phyloP scores from a whole-genome alignment of 2,329 filamentous ascomycete species.

The Cyphellophora europaea region DNA sequence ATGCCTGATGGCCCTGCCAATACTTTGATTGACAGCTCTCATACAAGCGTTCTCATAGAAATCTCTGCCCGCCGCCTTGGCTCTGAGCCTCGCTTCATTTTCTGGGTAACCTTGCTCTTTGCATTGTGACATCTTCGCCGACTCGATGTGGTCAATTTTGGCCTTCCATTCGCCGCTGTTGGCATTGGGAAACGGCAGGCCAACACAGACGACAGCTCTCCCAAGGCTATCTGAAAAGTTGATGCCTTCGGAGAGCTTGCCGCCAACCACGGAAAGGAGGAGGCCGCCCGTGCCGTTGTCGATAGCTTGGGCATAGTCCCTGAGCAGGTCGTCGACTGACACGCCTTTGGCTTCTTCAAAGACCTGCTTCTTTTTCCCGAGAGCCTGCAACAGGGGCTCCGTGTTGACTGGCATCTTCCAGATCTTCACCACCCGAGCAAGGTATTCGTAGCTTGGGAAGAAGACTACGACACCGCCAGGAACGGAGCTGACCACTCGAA shows the following conservation, averaged over 20 bases:
- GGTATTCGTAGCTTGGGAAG: constrained; percentile 89
- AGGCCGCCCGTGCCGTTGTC: constrained; percentile 57
- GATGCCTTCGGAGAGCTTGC: constrained; percentile 93
- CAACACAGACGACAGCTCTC: constrained; percentile 82
- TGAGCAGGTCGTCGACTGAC: constrained; percentile 58
- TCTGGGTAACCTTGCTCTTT: constrained; percentile 10
- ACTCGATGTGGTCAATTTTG: constrained; percentile 79
- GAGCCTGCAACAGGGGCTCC: constrained; percentile 5
- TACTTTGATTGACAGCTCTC: constrained; percentile 93
- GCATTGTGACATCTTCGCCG: constrained; percentile 2
- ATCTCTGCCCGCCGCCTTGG: constrained; percentile 52
- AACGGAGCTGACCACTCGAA: constrained; percentile 62
- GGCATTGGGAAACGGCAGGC: constrained; percentile 85
- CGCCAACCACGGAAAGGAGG: constrained; percentile 82
- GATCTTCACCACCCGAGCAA: constrained; percentile 59
- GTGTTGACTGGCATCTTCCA: constrained; percentile 43
- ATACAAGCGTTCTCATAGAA: constrained; percentile 95
- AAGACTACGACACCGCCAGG: constrained; percentile 89
- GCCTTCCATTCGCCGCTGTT: constrained; percentile 87
- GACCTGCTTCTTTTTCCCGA: constrained; percentile 46
- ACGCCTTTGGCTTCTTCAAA: constrained; percentile 44
- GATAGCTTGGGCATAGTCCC: constrained; percentile 63
- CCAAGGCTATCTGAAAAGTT: constrained; percentile 92
- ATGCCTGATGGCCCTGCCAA: constrained; percentile 86
- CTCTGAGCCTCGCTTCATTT: constrained; percentile 20